phyloP scores from a whole-genome alignment of 306 rosid genomes.

The Cyclanthera cordifolia region DNA sequence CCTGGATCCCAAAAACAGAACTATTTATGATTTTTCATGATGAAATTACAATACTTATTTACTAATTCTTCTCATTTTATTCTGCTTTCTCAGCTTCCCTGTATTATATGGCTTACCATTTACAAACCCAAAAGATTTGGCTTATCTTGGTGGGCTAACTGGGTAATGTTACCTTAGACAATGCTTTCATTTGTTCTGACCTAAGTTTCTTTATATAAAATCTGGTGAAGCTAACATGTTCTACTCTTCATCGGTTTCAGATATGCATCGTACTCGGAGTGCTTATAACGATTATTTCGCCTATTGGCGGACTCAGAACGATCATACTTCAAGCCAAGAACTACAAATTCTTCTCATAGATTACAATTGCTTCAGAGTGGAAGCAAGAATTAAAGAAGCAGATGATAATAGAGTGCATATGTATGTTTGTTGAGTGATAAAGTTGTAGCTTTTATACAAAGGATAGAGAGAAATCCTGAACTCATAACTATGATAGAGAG shows the following conservation, averaged over 20 bases:
- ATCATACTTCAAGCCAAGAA: constrained; percentile 47
- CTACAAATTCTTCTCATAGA: constrained; percentile 49
- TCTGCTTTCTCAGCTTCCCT: constrained; percentile 58
- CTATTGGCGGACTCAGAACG: constrained; percentile 69
- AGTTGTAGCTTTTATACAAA: not conserved
- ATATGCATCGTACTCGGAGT: constrained; percentile 60
- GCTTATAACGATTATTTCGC: constrained; percentile 48
- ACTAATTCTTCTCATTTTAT: not conserved
- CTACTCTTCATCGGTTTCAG: constrained; percentile 29
- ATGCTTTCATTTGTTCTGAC: not conserved
- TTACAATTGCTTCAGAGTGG: not conserved
- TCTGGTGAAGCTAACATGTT: not conserved
- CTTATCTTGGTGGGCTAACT: constrained; percentile 66
- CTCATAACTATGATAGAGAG: not conserved
- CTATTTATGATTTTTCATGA: not conserved
- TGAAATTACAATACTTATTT: not conserved
- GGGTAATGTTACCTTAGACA: constrained; percentile 26
- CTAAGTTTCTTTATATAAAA: not conserved
- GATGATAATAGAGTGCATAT: not conserved
- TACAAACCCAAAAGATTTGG: constrained; percentile 59
- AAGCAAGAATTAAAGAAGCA: not conserved
- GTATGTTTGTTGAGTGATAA: constrained; percentile 3
- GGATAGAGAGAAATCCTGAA: not conserved
- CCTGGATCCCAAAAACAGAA: too few relatives aligned
- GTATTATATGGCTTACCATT: constrained; percentile 73